Base-by-base conservation (phyloP, 345 rosid species). In the thale cress (Arabidopsis thaliana) region DNA sequence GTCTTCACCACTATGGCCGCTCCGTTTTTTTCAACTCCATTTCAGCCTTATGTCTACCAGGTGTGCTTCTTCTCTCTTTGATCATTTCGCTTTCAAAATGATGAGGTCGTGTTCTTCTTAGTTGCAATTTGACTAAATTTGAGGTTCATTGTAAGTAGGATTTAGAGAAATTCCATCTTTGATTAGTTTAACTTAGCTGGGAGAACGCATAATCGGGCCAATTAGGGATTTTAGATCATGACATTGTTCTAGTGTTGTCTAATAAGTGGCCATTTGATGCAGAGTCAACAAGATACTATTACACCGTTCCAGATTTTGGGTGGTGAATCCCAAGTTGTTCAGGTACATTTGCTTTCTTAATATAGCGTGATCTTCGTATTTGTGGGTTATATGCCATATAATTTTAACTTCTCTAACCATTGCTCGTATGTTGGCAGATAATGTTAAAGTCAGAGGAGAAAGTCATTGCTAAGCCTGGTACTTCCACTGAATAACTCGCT, bases 11-110 rank as follows among this genome's bases (percentile, higher is more conserved):
- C 59, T 61, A 95, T 95, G 98, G 97, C 99, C 32, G 97, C 99
- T 23, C 97, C 99, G 28, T 95, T 92, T 75, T 95, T 95, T 83
- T 84, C 97, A 0, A 95, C 97, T 61, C 99, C 99, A 74, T 87
- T 95, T 82, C 99, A 95, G 81, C 99, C 98, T 16, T 92, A 90
- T 55, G 94, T 95, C 55, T 92, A 95, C 71, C 99, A 95, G 98
- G 99, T 90, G 69, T 32, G 44, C 59, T 36, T 8, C 32, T 58
- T 68, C 28, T 59, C 45, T 38, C 68, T 38, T 42, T 28, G 1
- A 5, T 34, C n/a, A 16, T 57, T 1, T 63, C 20, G 55, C 45
- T 42, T 7, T 32, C 46, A 55, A 28, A 16, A 14, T 37, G 42
- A 8, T 48, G 23, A 20, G 32, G 8, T 16, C 32, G 55, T 33